These are phyloP conservation scores for Anthracocystis panici-leucophaei DNA, from an alignment of 1,284 basidiomycete species.

Conservation along the genomic window DNA sequence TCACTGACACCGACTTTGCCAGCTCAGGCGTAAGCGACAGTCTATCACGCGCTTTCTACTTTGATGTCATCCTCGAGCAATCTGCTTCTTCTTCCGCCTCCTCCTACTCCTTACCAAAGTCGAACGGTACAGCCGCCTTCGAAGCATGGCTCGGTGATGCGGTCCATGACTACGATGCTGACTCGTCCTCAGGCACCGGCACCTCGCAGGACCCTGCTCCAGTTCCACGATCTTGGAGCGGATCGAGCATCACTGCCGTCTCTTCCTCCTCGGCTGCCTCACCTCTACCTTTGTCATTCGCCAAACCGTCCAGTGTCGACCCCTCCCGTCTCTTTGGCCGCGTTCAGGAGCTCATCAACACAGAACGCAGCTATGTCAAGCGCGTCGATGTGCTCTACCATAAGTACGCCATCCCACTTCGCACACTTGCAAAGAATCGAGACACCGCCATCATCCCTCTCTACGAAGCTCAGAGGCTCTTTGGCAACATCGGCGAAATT, in stretches of 20 bases:
- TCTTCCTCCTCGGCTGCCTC: constrained; percentile 24
- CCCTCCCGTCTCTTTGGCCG: constrained; percentile 41
- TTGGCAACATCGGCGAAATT: constrained; percentile 91
- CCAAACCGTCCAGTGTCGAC: constrained; percentile 27
- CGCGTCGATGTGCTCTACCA: constrained; percentile 63
- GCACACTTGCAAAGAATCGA: constrained; percentile 84
- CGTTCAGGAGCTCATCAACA: constrained; percentile 65
- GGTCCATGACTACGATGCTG: constrained; percentile 51
- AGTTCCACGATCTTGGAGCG: constrained; percentile 50
- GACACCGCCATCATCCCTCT: constrained; percentile 86
- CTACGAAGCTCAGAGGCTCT: constrained; percentile 91
- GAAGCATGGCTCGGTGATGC: constrained; percentile 53
- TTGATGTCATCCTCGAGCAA: constrained; percentile 55
- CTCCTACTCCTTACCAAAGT: constrained; percentile 12
- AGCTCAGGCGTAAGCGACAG: constrained; percentile 46
- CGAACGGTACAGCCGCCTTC: constrained; percentile 26
- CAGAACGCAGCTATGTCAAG: constrained; percentile 65
- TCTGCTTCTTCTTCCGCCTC: constrained; percentile 19
- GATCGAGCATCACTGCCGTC: constrained; percentile 59
- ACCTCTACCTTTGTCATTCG: constrained; percentile 2
- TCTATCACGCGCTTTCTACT: constrained; percentile 47
- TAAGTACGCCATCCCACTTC: constrained; percentile 86
- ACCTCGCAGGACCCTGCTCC: constrained; percentile 3
- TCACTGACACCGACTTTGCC: constrained; percentile 20
- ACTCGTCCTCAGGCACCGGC: not conserved